Conservation (phyloP, 1,139 yeast species). For the Wickerhamomyces sp. region DNA sequence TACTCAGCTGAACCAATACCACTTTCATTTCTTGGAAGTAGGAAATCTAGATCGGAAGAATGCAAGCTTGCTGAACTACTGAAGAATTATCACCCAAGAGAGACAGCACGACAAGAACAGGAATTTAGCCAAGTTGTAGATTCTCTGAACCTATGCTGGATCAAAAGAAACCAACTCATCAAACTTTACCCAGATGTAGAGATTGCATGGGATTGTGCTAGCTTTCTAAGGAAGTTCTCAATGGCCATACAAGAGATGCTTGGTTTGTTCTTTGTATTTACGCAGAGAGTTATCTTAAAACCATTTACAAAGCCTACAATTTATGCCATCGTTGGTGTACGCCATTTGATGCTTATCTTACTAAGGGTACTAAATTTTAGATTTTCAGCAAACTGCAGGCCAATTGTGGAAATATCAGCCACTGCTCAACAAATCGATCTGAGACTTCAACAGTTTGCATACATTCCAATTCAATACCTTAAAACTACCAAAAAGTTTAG, state of each 20-base stretch:
- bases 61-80: constrained; percentile 27
- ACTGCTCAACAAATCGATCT: constrained; percentile 76
- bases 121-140: constrained; percentile 21
- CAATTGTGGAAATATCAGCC: constrained; percentile 47
- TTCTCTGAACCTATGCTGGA: constrained; percentile 20
- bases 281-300: constrained; percentile 3
- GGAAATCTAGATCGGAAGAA: constrained; percentile 23
- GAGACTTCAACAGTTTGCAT: constrained; percentile 70
- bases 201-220: constrained; percentile 9
- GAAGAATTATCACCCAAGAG: constrained; percentile 21
- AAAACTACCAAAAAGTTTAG: constrained; percentile 36
- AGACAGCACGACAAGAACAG: constrained; percentile 9
- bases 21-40: constrained; percentile 46
- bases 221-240: not conserved
- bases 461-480: constrained; percentile 76
- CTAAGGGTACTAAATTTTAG: constrained; percentile 34
- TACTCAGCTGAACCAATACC: constrained; percentile 70
- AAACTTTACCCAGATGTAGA: constrained; percentile 12
- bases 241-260: not conserved
- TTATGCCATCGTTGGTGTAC: constrained; percentile 17
- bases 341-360: constrained; percentile 31
- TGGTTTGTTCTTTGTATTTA: not conserved
- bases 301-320: constrained; percentile 9
- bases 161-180: constrained; percentile 10
- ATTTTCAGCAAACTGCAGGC: constrained; percentile 22